Percentiles rank a stretch among this genome's conserved stretches.
phyloP scores from a whole-genome alignment of 805 yeast species.

The Starmerella floricola region DNA sequence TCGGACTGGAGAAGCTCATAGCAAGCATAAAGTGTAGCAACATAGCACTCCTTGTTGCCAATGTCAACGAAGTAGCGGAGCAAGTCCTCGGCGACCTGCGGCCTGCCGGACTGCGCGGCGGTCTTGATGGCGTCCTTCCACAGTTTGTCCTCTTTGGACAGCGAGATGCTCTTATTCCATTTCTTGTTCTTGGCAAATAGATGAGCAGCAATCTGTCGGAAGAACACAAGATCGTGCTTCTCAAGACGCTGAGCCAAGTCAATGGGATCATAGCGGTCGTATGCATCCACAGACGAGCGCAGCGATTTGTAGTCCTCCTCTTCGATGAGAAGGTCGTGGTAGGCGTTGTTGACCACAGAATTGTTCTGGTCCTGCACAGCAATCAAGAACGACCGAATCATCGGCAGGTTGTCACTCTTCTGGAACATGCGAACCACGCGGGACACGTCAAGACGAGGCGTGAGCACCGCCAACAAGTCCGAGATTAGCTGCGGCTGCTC shows the following conservation, averaged over 20 bases:
- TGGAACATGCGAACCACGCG: slow-evolving; percentile 91
- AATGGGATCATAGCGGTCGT: slow-evolving; percentile 82
- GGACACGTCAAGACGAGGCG: slow-evolving; percentile 85
- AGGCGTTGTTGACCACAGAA: slow-evolving; percentile 84
- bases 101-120: slow-evolving; percentile 66
- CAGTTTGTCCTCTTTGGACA: slow-evolving; percentile 80
- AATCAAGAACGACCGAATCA: slow-evolving; percentile 88
- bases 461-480: slow-evolving; percentile 70
- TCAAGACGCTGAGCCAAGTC: slow-evolving; percentile 89
- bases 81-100: slow-evolving; percentile 77
- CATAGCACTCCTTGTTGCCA: slow-evolving; percentile 89
- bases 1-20: slow-evolving; percentile 72
- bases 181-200: slow-evolving; percentile 89
- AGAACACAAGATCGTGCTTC: slow-evolving; percentile 78
- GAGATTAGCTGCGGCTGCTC: slow-evolving; percentile 85
- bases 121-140: slow-evolving; percentile 93
- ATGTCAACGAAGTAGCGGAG: slow-evolving; percentile 88
- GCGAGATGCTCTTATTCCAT: slow-evolving; percentile 76
- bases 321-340: slow-evolving; percentile 88
- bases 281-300: slow-evolving; percentile 73
- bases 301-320: slow-evolving; percentile 91
- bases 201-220: slow-evolving; percentile 92
- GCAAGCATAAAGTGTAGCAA: slow-evolving; percentile 76
- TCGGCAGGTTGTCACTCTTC: slow-evolving; percentile 89
- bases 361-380: slow-evolving; percentile 84